Conservation (phyloP, 2,329 filamentous ascomycete genomes). For the Paecilomyces variotii region DNA sequence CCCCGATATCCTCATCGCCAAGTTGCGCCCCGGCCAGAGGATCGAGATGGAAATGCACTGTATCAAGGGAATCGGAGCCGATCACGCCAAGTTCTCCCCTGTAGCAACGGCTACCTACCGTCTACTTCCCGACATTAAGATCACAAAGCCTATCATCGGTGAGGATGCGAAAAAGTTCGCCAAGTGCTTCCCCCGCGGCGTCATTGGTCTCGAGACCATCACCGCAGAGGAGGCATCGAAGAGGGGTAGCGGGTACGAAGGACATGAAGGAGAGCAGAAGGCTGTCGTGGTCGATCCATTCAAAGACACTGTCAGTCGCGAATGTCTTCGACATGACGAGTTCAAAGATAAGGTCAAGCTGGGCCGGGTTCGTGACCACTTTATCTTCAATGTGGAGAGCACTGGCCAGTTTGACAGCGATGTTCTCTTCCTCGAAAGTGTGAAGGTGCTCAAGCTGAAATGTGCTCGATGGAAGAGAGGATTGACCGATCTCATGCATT, state of each 20-base stretch:
- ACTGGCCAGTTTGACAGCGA: constrained; percentile 93
- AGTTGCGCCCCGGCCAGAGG: constrained; percentile 82
- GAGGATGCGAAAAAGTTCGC: constrained; percentile 82
- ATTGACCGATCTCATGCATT: constrained; percentile 36
- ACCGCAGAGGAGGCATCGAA: constrained; percentile 56
- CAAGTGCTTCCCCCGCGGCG: constrained; percentile 79
- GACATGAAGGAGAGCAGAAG: constrained; percentile 70
- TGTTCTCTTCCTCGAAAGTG: constrained; percentile 81
- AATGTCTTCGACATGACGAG: constrained; percentile 83
- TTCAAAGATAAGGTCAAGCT: constrained; percentile 95
- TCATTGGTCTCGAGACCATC: constrained; percentile 71
- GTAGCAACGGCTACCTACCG: constrained; percentile 93
- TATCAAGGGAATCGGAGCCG: constrained; percentile 85
- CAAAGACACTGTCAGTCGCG: constrained; percentile 90
- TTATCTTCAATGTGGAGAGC: constrained; percentile 94
- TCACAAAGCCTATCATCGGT: constrained; percentile 74
- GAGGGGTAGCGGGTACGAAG: constrained; percentile 59
- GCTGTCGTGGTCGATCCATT: constrained; percentile 83
- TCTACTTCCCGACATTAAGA: constrained; percentile 79
- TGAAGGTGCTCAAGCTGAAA: constrained; percentile 80
- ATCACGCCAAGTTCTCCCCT: constrained; percentile 95
- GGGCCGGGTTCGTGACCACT: constrained; percentile 84
- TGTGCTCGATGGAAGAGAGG: constrained; percentile 47
- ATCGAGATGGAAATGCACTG: constrained; percentile 86
- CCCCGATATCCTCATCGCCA: constrained; percentile 88